Evolutionary conservation across 257 asterid species (phyloP).

Genomic region (Solanum dulcamara): DNA sequence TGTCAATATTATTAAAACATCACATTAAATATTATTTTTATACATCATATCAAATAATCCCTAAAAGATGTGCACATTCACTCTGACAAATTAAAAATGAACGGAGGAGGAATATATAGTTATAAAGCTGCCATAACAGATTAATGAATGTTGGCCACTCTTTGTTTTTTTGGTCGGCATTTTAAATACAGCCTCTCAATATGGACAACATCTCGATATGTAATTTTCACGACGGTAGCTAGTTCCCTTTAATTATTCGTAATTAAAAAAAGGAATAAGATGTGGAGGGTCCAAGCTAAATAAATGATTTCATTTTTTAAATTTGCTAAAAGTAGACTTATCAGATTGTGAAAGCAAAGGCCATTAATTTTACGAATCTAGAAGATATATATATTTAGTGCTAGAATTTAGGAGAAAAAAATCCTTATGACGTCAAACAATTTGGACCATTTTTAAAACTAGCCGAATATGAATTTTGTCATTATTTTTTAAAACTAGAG

Average conservation of each 20-base stretch:
- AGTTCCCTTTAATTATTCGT: not conserved
- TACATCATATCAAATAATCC: too few relatives aligned
- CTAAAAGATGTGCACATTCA: too few relatives aligned
- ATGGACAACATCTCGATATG: not conserved
- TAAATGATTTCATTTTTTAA: not conserved
- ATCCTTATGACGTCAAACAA: not conserved
- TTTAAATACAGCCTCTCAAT: constrained; percentile 13
- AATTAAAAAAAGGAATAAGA: not conserved
- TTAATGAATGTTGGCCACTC: constrained; percentile 19
- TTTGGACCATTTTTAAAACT: not conserved
- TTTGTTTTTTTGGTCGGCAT: constrained; percentile 13
- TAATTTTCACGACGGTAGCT: not conserved
- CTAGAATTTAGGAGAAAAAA: not conserved
- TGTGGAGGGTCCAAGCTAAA: not conserved
- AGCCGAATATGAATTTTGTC: not conserved
- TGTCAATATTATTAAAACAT: not conserved
- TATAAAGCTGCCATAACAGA: not conserved
- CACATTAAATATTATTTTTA: too few relatives aligned
- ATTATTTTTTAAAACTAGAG: too few relatives aligned
- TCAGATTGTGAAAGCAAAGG: not conserved
- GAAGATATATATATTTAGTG: not conserved
- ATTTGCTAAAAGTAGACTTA: not conserved
- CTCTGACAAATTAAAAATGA: too few relatives aligned
- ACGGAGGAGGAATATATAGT: too few relatives aligned
- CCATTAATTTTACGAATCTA: not conserved